Evolutionary conservation across 2,329 filamentous ascomycete genomes (phyloP).

Genomic region (Alternaria sp.): DNA sequence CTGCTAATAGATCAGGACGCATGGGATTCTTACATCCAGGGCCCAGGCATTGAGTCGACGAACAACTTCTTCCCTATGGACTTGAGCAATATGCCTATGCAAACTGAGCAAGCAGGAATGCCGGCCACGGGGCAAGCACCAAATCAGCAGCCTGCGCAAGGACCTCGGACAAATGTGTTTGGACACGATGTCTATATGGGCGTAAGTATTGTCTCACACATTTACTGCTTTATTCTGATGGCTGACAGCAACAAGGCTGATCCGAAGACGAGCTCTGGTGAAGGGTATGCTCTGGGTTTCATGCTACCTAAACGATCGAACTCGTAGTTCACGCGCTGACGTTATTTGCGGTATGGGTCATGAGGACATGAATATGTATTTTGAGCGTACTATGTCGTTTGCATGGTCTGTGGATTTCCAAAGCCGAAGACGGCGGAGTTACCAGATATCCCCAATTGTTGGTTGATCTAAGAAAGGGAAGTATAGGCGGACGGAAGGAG

Average conservation of each 20-base stretch:
- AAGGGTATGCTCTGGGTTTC: slow-evolving; percentile 43
- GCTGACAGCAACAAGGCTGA: slow-evolving; percentile 36
- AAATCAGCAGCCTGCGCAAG: slow-evolving; percentile 25
- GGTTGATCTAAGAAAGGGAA: slow-evolving; percentile 11
- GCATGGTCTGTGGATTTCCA: neutral
- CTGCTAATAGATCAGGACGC: slow-evolving; percentile 57
- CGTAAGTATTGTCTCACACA: slow-evolving; percentile 34
- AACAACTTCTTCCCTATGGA: slow-evolving; percentile 58
- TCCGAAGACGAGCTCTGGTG: slow-evolving; percentile 32
- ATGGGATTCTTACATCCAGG: slow-evolving; percentile 75
- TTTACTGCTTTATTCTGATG: neutral
- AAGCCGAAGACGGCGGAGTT: slow-evolving; percentile 7
- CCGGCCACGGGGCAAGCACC: slow-evolving; percentile 28
- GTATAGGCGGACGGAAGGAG: slow-evolving; percentile 16
- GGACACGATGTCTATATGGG: slow-evolving; percentile 52
- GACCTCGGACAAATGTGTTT: slow-evolving; percentile 41
- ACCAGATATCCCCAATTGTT: slow-evolving; percentile 10
- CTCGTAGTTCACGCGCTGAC: neutral
- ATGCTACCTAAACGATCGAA: slow-evolving; percentile 35
- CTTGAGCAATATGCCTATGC: slow-evolving; percentile 44
- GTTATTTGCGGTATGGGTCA: slow-evolving; percentile 2
- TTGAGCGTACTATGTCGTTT: neutral
- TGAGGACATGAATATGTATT: neutral
- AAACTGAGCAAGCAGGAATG: slow-evolving; percentile 35
- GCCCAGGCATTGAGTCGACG: slow-evolving; percentile 56